Conservation (phyloP, 148 eudicot genomes). For the Rheum nobile region DNA sequence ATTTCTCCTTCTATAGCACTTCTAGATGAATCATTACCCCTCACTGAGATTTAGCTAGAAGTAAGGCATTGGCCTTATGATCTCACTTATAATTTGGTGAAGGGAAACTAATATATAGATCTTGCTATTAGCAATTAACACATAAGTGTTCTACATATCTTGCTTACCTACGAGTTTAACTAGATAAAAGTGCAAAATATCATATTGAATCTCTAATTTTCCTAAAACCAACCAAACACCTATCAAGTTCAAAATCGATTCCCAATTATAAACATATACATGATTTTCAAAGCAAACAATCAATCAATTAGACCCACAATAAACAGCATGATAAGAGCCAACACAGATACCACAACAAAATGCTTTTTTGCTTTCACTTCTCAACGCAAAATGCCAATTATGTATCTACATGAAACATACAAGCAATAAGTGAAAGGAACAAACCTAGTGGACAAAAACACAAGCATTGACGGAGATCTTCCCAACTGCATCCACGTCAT, state of each 20-base stretch:
- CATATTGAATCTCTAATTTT: no score
- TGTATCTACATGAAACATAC: neutral
- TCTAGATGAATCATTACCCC: no score
- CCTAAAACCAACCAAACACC: no score
- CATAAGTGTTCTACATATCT: neutral
- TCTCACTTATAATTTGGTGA: neutral
- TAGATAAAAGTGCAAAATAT: neutral
- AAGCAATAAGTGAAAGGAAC: neutral
- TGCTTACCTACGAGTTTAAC: neutral
- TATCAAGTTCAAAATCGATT: no score
- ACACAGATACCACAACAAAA: neutral
- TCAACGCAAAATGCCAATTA: neutral
- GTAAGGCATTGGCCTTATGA: neutral
- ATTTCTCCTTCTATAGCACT: neutral
- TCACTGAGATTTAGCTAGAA: neutral
- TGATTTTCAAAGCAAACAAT: no score
- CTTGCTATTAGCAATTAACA: no score
- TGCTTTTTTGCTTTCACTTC: neutral
- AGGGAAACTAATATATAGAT: neutral
- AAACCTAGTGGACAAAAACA: slow-evolving; percentile 67
- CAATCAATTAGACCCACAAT: no score
- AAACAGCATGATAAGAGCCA: no score
- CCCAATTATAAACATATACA: no score
- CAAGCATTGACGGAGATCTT: slow-evolving; percentile 70
- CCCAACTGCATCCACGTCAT: slow-evolving; percentile 25